Conservation (phyloP, 2,329 filamentous ascomycete species). For the Beauveria rudraprayagi region DNA sequence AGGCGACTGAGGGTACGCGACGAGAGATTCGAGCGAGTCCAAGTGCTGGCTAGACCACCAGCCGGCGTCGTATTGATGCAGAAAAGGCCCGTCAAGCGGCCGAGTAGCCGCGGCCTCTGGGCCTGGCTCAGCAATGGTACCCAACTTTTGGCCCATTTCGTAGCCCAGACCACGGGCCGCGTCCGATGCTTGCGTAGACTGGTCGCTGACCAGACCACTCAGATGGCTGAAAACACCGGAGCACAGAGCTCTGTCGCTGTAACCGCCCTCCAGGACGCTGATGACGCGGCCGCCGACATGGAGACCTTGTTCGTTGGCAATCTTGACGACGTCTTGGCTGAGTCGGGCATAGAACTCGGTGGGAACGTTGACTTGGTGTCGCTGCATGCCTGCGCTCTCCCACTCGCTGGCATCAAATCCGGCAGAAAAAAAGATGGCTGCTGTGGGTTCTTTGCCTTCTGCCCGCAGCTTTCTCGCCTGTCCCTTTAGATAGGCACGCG, state of each 20-base stretch:
- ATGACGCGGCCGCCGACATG: slow-evolving; percentile 77
- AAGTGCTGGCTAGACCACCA: slow-evolving; percentile 66
- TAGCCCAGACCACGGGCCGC: slow-evolving; percentile 37
- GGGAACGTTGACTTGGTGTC: slow-evolving; percentile 90
- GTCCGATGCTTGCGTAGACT: slow-evolving; percentile 27
- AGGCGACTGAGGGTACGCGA: slow-evolving; percentile 41
- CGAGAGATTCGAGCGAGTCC: slow-evolving; percentile 58
- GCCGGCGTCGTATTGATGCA: slow-evolving; percentile 50
- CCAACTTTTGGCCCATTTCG: slow-evolving; percentile 50
- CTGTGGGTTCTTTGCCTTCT: slow-evolving; percentile 58
- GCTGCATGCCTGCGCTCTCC: slow-evolving; percentile 88
- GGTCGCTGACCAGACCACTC: slow-evolving; percentile 64
- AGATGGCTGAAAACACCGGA: slow-evolving; percentile 88
- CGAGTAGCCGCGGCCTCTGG: slow-evolving; percentile 13
- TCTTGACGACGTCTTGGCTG: slow-evolving; percentile 71
- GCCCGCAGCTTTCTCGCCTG: slow-evolving; percentile 60
- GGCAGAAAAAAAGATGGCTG: slow-evolving; percentile 88
- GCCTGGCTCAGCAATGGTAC: slow-evolving; percentile 28
- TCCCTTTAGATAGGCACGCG: slow-evolving; percentile 63
- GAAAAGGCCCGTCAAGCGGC: slow-evolving; percentile 18
- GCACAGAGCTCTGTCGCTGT: slow-evolving; percentile 82
- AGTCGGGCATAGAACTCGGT: slow-evolving; percentile 94
- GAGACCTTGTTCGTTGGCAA: slow-evolving; percentile 73
- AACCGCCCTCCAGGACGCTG: slow-evolving; percentile 91
- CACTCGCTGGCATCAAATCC: slow-evolving; percentile 97